Percentiles rank a stretch among this genome's conserved stretches.
These are phyloP conservation scores for Lepidium africanum DNA, from an alignment of 345 rosid species.

Conservation along the genomic window DNA sequence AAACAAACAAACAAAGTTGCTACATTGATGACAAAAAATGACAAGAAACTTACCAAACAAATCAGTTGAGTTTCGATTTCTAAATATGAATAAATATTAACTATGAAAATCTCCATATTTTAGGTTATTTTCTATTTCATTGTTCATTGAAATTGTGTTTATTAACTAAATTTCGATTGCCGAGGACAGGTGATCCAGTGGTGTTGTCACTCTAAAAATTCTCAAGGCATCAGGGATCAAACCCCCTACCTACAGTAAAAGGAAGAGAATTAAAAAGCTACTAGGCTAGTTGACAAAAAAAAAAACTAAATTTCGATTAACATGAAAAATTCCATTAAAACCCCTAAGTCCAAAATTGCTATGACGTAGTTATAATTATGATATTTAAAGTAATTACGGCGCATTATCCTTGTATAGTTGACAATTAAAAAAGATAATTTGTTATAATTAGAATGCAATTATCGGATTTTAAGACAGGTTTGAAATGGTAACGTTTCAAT, in stretches of 20 bases:
- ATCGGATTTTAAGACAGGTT: constrained; percentile 1
- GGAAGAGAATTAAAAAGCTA: no score
- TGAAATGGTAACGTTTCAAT: constrained; percentile 5
- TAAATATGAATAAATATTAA: no score
- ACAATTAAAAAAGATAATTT: background rate
- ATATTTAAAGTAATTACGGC: background rate
- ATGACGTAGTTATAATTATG: background rate
- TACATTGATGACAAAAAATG: background rate
- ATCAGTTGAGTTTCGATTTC: no score
- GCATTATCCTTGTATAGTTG: constrained; percentile 9
- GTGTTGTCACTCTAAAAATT: no score
- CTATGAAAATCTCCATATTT: no score
- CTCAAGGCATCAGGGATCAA: no score
- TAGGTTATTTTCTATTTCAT: no score
- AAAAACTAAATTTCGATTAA: background rate
- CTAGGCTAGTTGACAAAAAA: no score
- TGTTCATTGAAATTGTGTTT: background rate
- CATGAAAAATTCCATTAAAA: no score
- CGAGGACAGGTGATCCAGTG: no score
- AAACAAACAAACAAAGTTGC: no score
- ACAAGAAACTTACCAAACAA: background rate
- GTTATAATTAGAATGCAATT: constrained; percentile 1
- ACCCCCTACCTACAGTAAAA: no score
- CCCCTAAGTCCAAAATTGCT: background rate
- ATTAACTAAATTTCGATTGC: background rate